Percentiles rank a stretch among this genome's conserved stretches.
These are phyloP conservation scores for Russula olivacea DNA, from an alignment of 768 basidiomycete species.

Conservation along the genomic window DNA sequence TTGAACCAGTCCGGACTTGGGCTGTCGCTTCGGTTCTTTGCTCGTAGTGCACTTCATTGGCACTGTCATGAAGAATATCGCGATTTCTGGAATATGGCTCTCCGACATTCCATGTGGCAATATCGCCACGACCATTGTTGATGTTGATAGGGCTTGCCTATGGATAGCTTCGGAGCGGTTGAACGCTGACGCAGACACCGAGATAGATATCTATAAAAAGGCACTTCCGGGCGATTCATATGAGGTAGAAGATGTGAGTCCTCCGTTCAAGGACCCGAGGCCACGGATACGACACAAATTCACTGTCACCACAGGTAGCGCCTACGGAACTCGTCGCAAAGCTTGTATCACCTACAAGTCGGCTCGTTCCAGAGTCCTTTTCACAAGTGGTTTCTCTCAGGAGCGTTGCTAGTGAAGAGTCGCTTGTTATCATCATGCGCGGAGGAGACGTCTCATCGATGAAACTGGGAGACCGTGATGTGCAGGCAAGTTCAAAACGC, in stretches of 20 bases:
- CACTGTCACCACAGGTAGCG: slow-evolving; percentile 3
- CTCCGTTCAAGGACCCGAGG: no score
- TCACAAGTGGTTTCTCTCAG: slow-evolving; percentile 43
- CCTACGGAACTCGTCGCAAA: slow-evolving; percentile 11
- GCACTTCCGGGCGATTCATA: neutral
- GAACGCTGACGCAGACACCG: slow-evolving; percentile 22
- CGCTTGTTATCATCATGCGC: slow-evolving; percentile 59
- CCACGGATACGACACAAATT: neutral
- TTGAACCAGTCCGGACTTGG: neutral
- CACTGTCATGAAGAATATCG: slow-evolving; percentile 13
- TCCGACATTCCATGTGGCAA: slow-evolving; percentile 4
- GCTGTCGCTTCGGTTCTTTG: neutral
- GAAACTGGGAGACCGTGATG: slow-evolving; percentile 45
- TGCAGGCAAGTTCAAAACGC: slow-evolving; percentile 35
- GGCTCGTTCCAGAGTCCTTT: slow-evolving; percentile 22
- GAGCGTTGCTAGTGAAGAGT: slow-evolving; percentile 60
- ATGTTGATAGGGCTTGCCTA: slow-evolving; percentile 17
- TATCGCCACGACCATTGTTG: slow-evolving; percentile 13
- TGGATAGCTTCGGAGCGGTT: slow-evolving; percentile 23
- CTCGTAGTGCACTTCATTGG: neutral
- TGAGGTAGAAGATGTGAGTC: slow-evolving; percentile 7
- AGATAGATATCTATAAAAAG: slow-evolving; percentile 20
- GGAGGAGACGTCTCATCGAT: slow-evolving; percentile 80
- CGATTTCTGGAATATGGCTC: slow-evolving; percentile 18
- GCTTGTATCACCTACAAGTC: slow-evolving; percentile 19